Evolutionary conservation across 2,329 filamentous ascomycete genomes (phyloP).

Genomic region (Diaporthe sp.): DNA sequence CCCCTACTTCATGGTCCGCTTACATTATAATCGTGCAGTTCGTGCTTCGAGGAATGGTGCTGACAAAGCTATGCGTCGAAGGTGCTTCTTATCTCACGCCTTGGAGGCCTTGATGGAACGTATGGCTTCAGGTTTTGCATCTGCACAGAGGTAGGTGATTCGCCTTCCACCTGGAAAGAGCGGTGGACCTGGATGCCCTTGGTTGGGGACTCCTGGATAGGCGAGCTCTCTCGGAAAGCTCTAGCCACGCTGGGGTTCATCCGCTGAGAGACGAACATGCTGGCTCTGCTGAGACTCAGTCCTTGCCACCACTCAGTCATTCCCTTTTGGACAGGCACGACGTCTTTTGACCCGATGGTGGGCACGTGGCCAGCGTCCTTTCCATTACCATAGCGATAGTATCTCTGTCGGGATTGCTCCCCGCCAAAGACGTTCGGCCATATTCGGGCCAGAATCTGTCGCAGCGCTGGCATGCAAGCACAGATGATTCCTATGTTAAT

Average conservation of each 20-base stretch:
- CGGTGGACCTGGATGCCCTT: slow-evolving; percentile 1
- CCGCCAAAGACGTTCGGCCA: slow-evolving; percentile 19
- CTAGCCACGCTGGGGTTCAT: slow-evolving; percentile 4
- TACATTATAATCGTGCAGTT: background rate
- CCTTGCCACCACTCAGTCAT: slow-evolving; percentile 14
- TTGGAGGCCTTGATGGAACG: background rate
- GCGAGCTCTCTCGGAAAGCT: slow-evolving; percentile 2
- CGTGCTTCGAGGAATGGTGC: background rate
- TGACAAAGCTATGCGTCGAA: background rate
- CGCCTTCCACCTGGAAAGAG: background rate
- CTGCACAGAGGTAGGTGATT: background rate
- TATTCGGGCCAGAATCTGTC: slow-evolving; percentile 24
- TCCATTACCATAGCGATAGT: slow-evolving; percentile 11
- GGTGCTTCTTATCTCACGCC: background rate
- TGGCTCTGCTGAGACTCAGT: slow-evolving; percentile 8
- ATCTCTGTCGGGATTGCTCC: background rate
- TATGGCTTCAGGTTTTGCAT: slow-evolving; percentile 8
- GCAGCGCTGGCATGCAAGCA: slow-evolving; percentile 34
- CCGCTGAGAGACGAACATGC: slow-evolving; percentile 22
- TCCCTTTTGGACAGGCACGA: background rate
- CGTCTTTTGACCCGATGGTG: background rate
- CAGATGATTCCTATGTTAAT: slow-evolving; percentile 48
- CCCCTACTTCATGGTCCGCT: background rate
- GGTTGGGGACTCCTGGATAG: background rate
- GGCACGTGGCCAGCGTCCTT: background rate